Percentiles rank a stretch among this genome's conserved stretches.
These are phyloP conservation scores for Pythium angustatum DNA, from an alignment of 352 stramenopile species.

Conservation along the genomic window DNA sequence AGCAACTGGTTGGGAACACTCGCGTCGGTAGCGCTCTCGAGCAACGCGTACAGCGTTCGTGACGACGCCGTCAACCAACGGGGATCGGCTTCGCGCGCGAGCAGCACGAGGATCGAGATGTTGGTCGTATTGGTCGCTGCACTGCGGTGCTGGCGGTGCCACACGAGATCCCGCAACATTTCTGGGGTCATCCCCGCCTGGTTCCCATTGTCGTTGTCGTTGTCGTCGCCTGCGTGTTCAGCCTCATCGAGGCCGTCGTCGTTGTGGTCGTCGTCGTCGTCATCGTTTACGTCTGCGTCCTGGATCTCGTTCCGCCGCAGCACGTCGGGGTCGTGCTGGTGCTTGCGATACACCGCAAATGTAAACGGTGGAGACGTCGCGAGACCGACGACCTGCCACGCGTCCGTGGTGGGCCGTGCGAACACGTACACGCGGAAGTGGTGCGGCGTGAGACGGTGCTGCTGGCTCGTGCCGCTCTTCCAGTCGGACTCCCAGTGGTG, in stretches of 20 bases:
- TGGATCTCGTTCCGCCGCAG: slow-evolving; percentile 1
- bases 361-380: slow-evolving; percentile 38
- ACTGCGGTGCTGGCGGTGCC: slow-evolving; percentile 21
- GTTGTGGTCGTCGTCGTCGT: neutral
- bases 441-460: slow-evolving; percentile 37
- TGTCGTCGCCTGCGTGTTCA: too few species aligned
- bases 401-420: neutral
- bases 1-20: slow-evolving; percentile 1
- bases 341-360: slow-evolving; percentile 36
- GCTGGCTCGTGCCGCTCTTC: slow-evolving; percentile 52
- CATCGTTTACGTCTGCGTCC: neutral
- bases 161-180: slow-evolving; percentile 7
- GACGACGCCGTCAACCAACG: slow-evolving; percentile 5
- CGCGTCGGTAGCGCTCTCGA: neutral
- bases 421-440: slow-evolving; percentile 49
- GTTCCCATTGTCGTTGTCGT: neutral
- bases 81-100: slow-evolving; percentile 7
- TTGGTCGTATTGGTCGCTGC: slow-evolving; percentile 14
- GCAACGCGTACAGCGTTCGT: slow-evolving; percentile 3
- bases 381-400: slow-evolving; percentile 32
- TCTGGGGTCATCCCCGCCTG: neutral
- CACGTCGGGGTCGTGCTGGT: slow-evolving; percentile 27
- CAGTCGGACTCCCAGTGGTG: slow-evolving; percentile 54
- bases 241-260: neutral
- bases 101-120: slow-evolving; percentile 9